Evolutionary conservation across 1,284 basidiomycete species (phyloP).

Genomic region (Anthracocystis panici-leucophaei): DNA sequence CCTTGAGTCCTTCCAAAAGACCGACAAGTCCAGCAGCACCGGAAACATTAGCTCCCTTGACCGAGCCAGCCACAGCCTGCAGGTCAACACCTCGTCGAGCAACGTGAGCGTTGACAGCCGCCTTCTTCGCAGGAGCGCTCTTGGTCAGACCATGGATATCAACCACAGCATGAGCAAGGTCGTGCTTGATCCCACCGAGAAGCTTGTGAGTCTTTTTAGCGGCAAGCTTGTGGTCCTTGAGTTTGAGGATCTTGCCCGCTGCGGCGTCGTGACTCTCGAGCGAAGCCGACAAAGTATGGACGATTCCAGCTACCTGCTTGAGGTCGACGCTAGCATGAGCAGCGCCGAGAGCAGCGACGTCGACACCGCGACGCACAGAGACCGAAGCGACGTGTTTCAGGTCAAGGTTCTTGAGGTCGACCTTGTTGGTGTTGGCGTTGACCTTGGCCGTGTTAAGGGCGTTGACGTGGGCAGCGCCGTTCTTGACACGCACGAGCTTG

Average conservation of each 20-base stretch:
- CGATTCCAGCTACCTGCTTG: constrained; percentile 31
- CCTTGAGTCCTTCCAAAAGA: constrained; percentile 9
- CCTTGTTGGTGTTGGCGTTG: background rate
- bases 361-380: constrained; percentile 11
- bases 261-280: constrained; percentile 21
- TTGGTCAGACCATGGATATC: constrained; percentile 11
- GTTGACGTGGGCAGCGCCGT: constrained; percentile 21
- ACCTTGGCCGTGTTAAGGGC: constrained; percentile 23
- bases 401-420: constrained; percentile 22
- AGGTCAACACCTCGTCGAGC: background rate
- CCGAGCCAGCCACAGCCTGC: background rate
- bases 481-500: constrained; percentile 21
- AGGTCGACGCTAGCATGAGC: constrained; percentile 17
- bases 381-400: constrained; percentile 18
- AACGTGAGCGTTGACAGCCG: background rate
- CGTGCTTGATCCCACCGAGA: constrained; percentile 11
- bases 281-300: constrained; percentile 35
- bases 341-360: background rate
- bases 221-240: constrained; percentile 17
- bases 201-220: constrained; percentile 6
- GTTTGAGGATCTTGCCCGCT: constrained; percentile 19
- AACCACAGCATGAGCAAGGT: constrained; percentile 1
- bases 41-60: constrained; percentile 4
- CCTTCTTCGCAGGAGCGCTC: background rate
- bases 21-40: constrained; percentile 13